Base-by-base conservation (phyloP, 1,139 yeast genomes). In the Pneumocystis carinii region DNA sequence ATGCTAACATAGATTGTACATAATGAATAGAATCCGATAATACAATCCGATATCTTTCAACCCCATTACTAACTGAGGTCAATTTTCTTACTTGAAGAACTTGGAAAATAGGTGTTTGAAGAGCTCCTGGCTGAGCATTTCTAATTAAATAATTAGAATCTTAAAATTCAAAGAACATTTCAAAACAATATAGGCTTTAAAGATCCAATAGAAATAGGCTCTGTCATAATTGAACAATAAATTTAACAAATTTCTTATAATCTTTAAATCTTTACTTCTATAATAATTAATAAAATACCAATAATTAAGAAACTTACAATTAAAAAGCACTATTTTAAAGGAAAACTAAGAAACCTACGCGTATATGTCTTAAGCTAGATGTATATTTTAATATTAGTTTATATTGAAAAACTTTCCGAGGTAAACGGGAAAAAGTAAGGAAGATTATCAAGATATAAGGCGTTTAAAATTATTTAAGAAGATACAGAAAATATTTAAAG, bases 1-100 rank as follows among this genome's bases (percentile, higher is more conserved):
- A 59, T 15, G 67, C 65, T n/a, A 68, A 55, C 68, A 69, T 67
- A 58, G 65, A 65, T 60, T 69, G 68, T 12, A 65, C 63, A 39
- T 62, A 68, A 36, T 67, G 61, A 24, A 62, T 64, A 15, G 69
- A 66, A 53, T 69, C 71, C 3, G 70, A 68, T 15, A 69, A 17
- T 5, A 69, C 69, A 27, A 66, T 59, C 12, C 70, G 65, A 37
- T 65, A 61, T 15, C 71, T 66, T 27, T 62, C 64, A 59, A 58
- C 59, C 8, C 65, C 63, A 19, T 62, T 62, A 17, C 37, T 60
- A 5, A 62, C 38, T 6, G 64, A 62, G 12, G 61, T 57, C 29
- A 67, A 63, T 42, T 66, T 64, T 58, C 66, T 67, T 35, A 65
- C 64, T 62, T 65, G 67, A 38, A 69, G 64, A 24, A 69, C 63